These are phyloP conservation scores for Russula lepida DNA, from an alignment of 768 basidiomycete genomes.

Conservation along the genomic window DNA sequence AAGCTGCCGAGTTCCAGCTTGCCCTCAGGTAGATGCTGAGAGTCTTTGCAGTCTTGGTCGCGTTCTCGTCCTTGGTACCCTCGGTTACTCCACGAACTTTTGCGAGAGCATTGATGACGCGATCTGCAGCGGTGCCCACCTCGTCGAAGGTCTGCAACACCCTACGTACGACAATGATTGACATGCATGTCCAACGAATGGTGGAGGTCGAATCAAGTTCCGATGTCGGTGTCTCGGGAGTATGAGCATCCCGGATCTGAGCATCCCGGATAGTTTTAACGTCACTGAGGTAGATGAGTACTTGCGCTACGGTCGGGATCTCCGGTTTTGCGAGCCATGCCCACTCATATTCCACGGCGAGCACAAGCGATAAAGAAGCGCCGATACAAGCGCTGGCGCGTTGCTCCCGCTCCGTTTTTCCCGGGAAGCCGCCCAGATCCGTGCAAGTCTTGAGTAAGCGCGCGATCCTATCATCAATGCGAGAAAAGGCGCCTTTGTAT, in stretches of 20 bases:
- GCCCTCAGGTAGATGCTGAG: background rate
- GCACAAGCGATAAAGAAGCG: background rate
- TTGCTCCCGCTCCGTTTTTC: background rate
- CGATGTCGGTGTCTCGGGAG: background rate
- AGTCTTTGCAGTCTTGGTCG: background rate
- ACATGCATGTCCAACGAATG: background rate
- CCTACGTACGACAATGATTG: background rate
- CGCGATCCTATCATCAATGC: background rate
- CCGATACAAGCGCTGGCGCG: background rate
- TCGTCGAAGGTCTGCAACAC: background rate
- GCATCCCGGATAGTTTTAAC: background rate
- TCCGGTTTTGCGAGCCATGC: background rate
- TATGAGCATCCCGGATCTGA: background rate
- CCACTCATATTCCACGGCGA: background rate
- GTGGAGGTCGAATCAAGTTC: background rate
- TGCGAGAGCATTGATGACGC: background rate
- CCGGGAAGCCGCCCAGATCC: background rate
- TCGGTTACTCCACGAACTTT: background rate
- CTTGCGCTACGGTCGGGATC: background rate
- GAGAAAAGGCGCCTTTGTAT: background rate
- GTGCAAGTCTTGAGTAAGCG: background rate
- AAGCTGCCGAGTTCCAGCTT: background rate
- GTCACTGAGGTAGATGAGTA: background rate
- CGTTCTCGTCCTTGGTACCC: background rate
- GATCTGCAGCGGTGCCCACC: background rate